Conservation (phyloP, 352 stramenopile species). For the Globisporangium mamillatum region DNA sequence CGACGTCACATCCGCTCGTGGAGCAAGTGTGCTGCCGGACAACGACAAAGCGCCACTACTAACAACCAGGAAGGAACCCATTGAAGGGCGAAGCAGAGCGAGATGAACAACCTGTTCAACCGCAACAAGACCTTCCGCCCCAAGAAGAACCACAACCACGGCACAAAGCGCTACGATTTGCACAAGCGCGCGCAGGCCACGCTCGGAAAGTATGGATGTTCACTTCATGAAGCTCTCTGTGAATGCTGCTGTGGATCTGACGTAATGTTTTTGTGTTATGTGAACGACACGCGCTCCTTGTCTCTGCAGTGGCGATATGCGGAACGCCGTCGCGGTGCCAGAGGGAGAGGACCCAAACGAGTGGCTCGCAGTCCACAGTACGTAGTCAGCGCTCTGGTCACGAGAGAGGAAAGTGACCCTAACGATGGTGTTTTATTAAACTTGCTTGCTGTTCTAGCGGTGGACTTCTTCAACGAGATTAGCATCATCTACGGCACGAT, state of each 20-base stretch:
- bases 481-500: constrained; percentile 92
- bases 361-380: constrained; percentile 92
- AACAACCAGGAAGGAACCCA: neutral
- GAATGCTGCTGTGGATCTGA: neutral
- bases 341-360: constrained; percentile 88
- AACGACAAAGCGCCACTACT: neutral
- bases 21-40: neutral
- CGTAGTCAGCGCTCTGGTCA: neutral
- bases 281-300: neutral
- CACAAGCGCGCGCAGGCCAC: constrained; percentile 82
- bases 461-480: constrained; percentile 95
- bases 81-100: neutral
- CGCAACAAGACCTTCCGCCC: constrained; percentile 87
- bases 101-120: constrained; percentile 71
- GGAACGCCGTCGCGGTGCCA: constrained; percentile 53
- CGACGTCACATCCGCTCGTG: neutral
- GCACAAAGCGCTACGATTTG: constrained; percentile 82
- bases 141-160: constrained; percentile 79
- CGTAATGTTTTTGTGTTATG: neutral
- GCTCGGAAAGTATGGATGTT: constrained; percentile 61
- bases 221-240: constrained; percentile 5
- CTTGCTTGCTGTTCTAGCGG: constrained; percentile 39
- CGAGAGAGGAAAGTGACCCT: neutral
- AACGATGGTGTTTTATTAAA: neutral
- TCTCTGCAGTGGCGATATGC: constrained; percentile 54